A percentile compares a stretch with the other conserved stretches of the same genome.
Evolutionary conservation across 1,284 basidiomycete species (phyloP).

Genomic region (Pseudozyma sp.): DNA sequence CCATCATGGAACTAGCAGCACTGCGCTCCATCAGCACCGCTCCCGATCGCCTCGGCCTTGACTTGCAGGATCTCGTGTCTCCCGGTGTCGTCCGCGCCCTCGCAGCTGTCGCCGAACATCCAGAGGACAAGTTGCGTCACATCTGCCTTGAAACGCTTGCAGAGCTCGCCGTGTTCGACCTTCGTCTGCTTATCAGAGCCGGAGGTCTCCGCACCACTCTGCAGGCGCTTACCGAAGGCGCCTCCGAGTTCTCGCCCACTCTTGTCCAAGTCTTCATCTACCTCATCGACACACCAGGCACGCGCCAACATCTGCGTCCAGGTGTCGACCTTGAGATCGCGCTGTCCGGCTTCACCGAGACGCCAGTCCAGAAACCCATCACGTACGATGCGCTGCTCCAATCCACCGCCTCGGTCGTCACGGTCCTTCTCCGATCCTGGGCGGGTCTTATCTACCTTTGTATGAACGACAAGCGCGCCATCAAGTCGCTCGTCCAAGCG

Average conservation of each 20-base stretch:
- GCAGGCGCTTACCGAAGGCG: conserved; percentile 86
- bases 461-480: conserved; percentile 85
- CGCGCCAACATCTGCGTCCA: conserved; percentile 81
- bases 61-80: conserved; percentile 64
- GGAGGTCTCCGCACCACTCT: conserved; percentile 89
- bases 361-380: conserved; percentile 80
- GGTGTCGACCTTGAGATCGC: conserved; percentile 89
- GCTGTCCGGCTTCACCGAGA: conserved; percentile 72
- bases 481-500: conserved; percentile 85
- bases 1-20: conserved; percentile 75
- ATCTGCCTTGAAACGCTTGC: conserved; percentile 89
- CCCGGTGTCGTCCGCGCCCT: conserved; percentile 76
- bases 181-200: conserved; percentile 82
- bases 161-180: conserved; percentile 89
- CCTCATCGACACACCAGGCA: conserved; percentile 86
- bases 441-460: conserved; percentile 94
- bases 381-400: conserved; percentile 73
- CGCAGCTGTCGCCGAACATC: conserved; percentile 90
- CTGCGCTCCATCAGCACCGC: conserved; percentile 34
- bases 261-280: conserved; percentile 86
- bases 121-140: conserved; percentile 86
- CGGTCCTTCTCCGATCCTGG: conserved; percentile 88
- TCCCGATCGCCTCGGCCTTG: conserved; percentile 69
- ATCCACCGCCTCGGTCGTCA: conserved; percentile 81
- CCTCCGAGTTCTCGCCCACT: conserved; percentile 83